Base-by-base conservation (phyloP, 1,284 basidiomycete genomes). In the Thecaphora frezii region DNA sequence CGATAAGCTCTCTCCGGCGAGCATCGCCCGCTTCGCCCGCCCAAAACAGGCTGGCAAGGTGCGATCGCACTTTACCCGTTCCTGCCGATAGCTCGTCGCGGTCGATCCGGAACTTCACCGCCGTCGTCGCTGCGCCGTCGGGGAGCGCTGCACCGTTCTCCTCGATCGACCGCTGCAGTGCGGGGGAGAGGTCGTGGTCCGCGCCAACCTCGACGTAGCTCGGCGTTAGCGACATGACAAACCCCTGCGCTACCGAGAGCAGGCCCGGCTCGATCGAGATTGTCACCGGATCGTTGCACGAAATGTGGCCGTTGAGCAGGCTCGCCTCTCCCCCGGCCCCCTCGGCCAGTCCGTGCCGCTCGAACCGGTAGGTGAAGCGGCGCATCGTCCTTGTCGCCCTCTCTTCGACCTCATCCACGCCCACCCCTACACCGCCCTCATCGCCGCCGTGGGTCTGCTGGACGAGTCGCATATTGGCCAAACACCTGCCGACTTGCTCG, bases 61-160 rank as follows among this genome's bases (percentile, higher is more conserved):
- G 97, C 66, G 91, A 88, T 7, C 94, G 85, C 69, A 97, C 87
- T 28, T 90, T 84, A 42, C 87, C 87, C 87, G 97, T 89, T 0
- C 93, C 91, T 10, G 86, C 86, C 9, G 86, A 85, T 40, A 97
- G 81, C 78, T 98, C 94, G 78, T 98, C 96, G 74, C 88, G 90
- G 83, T 98, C 94, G 57, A 98, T 87, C 23, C 93, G 85, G 81
- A 93, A 97, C 8, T 88, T 77, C 21, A 86, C 74, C n/a, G 45
- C 26, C 2, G 53, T 57, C 18, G 47, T 46, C 16, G 49, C 52
- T 30, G 44, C 5, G 22, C 39, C 43, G n/a, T 51, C 24, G 21
- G 54, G 41, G n/a, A 48, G 46, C 18, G 40, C 14, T 16, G 33
- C 12, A 4, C 26, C 26, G 18, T 23, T 14, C 8, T 23, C 19